Evolutionary conservation across 345 rosid species (phyloP), one percentile per base, ranked within the genome.

Genomic region (Linum tenue): DNA sequence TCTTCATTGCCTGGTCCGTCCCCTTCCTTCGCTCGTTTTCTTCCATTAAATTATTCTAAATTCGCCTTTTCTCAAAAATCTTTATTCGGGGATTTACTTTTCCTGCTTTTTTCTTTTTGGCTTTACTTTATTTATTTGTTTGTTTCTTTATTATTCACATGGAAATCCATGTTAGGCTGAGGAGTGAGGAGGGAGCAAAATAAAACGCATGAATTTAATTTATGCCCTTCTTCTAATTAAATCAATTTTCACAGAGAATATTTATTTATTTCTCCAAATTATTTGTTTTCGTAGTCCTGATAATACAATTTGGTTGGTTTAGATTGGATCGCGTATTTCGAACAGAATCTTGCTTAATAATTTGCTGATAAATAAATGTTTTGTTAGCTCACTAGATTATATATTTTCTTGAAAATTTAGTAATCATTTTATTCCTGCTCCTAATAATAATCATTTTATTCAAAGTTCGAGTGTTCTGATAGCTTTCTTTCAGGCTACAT

Each of bases 31-130:
- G 5, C 16, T 56, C 37, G 0, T 56, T 84, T 92, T 80, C 89
- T 92, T 95, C 89, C 87, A 78, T 2, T 57, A 8, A 17, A 37
- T 16, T 31, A 57, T 10, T 57, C 37, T n/a, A 35, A 17, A 57
- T 89, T 92, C 59, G 87, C 90, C 37, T 22, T 22, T 11, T 55
- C 16, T 55, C 60, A 44, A 60, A 37, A 9, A 38, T 56, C 1
- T 12, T 39, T 6, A 37, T 40, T 16, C 38, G 5, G 7, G 9
- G 37, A 31, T 50, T 3, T 4, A 7, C 56, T 1, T 36, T 10
- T 31, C n/a, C 55, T 17, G 22, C 0, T 22, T 12, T 22, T 60
- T 31, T 22, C 31, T 22, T 22, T 22, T 22, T 22, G 31, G 50
- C 66, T 17, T 4, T 41, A 41, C 55, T 12, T 12, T 22, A 9